Evolutionary conservation across 495 filamentous ascomycete species (phyloP).

Genomic region (Astrocystis sublimbata): DNA sequence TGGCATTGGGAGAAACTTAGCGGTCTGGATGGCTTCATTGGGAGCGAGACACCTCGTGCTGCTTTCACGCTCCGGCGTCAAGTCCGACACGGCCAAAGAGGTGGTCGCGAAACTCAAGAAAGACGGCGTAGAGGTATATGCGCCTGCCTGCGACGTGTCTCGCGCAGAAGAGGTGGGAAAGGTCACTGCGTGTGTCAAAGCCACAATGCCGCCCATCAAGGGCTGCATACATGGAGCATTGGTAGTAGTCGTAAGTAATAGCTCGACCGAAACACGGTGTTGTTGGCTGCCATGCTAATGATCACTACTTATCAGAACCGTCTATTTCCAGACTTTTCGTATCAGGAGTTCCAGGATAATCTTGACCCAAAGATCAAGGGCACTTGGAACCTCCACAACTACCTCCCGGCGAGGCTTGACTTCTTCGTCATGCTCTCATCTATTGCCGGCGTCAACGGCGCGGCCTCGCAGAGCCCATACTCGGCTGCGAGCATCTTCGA

Average conservation of each 20-base stretch:
- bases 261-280: neutral
- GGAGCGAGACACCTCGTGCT: constrained; percentile 52
- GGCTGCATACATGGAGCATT: neutral
- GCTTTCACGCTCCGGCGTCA: constrained; percentile 35
- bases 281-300: neutral
- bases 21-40: constrained; percentile 45
- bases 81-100: neutral
- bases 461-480: constrained; percentile 53
- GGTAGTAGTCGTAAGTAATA: neutral
- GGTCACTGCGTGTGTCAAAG: too few relatives aligned
- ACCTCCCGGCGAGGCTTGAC: constrained; percentile 42
- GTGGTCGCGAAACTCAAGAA: neutral
- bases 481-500: constrained; percentile 56
- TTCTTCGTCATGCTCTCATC: constrained; percentile 60
- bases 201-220: neutral
- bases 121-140: neutral
- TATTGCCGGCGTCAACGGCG: constrained; percentile 49
- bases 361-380: constrained; percentile 38
- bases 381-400: constrained; percentile 36
- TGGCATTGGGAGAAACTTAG: constrained; percentile 46
- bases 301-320: neutral
- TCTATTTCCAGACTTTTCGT: neutral
- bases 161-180: neutral
- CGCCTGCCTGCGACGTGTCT: neutral
- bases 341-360: neutral